Conservation (phyloP, 106 monocot species). For the Dendrobium catenatum region DNA sequence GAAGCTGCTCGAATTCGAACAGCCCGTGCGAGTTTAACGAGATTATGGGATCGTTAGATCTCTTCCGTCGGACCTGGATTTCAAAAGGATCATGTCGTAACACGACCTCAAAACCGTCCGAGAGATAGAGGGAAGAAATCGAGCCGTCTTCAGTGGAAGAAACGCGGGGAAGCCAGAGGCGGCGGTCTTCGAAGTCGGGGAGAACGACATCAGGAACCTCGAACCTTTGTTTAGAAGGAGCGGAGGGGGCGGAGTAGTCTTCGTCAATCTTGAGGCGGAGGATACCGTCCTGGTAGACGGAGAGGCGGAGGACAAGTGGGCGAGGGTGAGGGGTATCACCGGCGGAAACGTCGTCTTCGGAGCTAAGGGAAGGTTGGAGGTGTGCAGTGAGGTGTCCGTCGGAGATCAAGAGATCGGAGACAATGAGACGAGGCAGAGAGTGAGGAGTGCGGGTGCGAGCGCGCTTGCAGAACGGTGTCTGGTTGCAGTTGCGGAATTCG, state of each 20-base stretch:
- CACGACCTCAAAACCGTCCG: constrained; percentile 55
- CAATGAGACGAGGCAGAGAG: constrained; percentile 50
- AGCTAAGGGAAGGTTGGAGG: constrained; percentile 23
- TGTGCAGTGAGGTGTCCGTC: constrained; percentile 57
- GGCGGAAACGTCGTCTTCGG: constrained; percentile 6
- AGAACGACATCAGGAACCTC: constrained; percentile 84
- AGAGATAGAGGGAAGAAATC: constrained; percentile 41
- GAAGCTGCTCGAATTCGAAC: constrained; percentile 89
- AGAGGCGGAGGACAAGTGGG: constrained; percentile 60
- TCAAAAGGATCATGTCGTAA: constrained; percentile 79
- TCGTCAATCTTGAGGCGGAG: constrained; percentile 90
- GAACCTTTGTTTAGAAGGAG: constrained; percentile 47
- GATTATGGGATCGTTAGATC: constrained; percentile 37
- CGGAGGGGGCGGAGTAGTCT: constrained; percentile 24
- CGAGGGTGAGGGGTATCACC: constrained; percentile 12
- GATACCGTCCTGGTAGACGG: constrained; percentile 60
- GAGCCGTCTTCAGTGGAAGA: constrained; percentile 8
- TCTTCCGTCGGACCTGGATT: constrained; percentile 46
- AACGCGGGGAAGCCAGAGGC: constrained; percentile 53
- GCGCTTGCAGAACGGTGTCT: constrained; percentile 97
- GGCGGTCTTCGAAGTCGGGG: constrained; percentile 60
- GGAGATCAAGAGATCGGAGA: constrained; percentile 39
- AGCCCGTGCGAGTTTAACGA: constrained; percentile 87
- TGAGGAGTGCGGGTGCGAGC: constrained; percentile 63
- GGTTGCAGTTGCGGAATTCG: constrained; percentile 89